A percentile compares a stretch with the other conserved stretches of the same genome.
Evolutionary conservation across 23 red algal species (phyloP).

Genomic region (Gracilaria gracilis): DNA sequence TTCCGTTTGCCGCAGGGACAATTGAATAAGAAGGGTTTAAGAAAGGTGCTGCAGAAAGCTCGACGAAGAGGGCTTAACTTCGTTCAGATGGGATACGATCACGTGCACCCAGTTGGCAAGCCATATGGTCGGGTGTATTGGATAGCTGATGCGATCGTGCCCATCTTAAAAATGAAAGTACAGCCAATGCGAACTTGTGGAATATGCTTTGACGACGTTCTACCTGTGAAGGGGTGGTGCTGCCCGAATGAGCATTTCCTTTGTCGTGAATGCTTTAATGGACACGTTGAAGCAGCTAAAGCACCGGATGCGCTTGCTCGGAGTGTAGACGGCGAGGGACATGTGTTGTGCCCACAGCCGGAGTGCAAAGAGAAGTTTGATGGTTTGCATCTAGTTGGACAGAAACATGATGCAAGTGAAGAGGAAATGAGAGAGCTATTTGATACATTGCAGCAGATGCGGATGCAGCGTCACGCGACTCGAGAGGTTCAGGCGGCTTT

Average conservation of each 20-base stretch:
- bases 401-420: conserved; percentile 52
- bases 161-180: conserved; percentile 36
- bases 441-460: conserved; percentile 11
- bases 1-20: not conserved
- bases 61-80: not conserved
- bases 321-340: conserved; percentile 17
- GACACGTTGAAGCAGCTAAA: conserved; percentile 16
- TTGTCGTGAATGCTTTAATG: conserved; percentile 52
- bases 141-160: conserved; percentile 29
- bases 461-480: not conserved
- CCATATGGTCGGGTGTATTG: conserved; percentile 47
- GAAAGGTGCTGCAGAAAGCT: not conserved
- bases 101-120: conserved; percentile 4
- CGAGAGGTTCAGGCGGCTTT: conserved; percentile 40
- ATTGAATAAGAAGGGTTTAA: not conserved
- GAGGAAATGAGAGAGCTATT: conserved; percentile 37
- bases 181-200: conserved; percentile 16
- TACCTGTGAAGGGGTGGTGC: conserved; percentile 40
- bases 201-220: conserved; percentile 59
- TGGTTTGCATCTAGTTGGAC: conserved; percentile 3
- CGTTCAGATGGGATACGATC: conserved; percentile 9
- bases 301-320: conserved; percentile 22
- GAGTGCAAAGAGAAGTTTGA: conserved; percentile 14
- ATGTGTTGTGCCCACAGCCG: conserved; percentile 27
- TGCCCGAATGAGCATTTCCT: conserved; percentile 55